These are phyloP conservation scores for Eimeria mitis DNA, from an alignment of 169 alveolate genomes.

Conservation along the genomic window DNA sequence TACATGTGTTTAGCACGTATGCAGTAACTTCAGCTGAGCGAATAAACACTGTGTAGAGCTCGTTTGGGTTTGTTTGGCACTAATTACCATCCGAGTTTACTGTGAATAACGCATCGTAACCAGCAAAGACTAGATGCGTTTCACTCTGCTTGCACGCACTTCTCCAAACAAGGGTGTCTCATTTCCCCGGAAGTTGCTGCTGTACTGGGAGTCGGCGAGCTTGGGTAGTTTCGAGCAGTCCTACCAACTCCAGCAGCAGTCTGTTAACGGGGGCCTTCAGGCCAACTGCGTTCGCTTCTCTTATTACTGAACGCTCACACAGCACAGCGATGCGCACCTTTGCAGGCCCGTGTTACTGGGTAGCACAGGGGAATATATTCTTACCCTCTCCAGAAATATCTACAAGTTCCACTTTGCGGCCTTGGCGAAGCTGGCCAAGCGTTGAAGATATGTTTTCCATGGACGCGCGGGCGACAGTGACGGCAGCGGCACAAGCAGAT, in stretches of 20 bases:
- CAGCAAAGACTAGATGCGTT: not conserved
- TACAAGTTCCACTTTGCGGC: constrained; percentile 56
- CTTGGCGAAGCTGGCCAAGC: constrained; percentile 57
- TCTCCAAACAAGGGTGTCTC: not conserved
- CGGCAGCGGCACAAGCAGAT: constrained; percentile 42
- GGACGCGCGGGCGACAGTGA: constrained; percentile 62
- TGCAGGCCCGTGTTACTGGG: not conserved
- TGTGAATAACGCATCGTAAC: not conserved
- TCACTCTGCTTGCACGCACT: not conserved
- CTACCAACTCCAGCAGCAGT: constrained; percentile 57
- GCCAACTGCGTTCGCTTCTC: constrained; percentile 68
- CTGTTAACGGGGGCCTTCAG: constrained; percentile 55
- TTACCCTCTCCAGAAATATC: constrained; percentile 72
- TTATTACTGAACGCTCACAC: constrained; percentile 35
- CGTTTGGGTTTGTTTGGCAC: not conserved
- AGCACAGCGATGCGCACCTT: not conserved
- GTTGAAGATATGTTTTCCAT: constrained; percentile 56
- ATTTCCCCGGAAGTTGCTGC: not conserved
- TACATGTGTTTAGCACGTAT: not conserved
- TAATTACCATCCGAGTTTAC: not conserved
- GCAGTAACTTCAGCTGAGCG: not conserved
- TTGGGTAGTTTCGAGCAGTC: constrained; percentile 51
- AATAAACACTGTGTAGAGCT: not conserved
- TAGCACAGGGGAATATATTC: not conserved
- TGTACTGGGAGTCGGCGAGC: constrained; percentile 42